Base-by-base conservation (phyloP, 495 filamentous ascomycete species). In the Rostrohypoxylon terebratum region DNA sequence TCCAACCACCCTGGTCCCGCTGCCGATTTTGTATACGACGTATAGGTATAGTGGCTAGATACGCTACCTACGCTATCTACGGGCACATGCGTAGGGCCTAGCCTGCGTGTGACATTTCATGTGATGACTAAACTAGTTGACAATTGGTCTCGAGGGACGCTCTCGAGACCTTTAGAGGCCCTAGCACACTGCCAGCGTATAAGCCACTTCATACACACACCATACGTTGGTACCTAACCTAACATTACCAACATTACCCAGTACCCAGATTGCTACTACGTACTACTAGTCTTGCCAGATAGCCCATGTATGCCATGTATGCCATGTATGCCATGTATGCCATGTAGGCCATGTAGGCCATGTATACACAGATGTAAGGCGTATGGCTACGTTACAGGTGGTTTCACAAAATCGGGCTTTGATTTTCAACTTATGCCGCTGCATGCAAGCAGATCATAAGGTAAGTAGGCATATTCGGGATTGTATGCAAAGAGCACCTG, bases 61-160 rank as follows among this genome's bases (percentile, higher is more conserved):
- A 25, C 60, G 28, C 13, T 51, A 7, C n/a, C 3, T 28, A 28
- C 28, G 28, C 28, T 28, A 28, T 28, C 3, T 5, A 28, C 28
- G 28, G n/a, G n/a, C 28, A 28, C 28, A 28, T 28, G 28, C 28
- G 16, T 18, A 44, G 51, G 10, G 16, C n/a, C 45, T 48, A 23
- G 47, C 18, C 33, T 50, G 16, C 33, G 2, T 38, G 13, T 40
- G 33, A 48, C 50, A 33, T 60, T 58, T 47, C 68, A 59, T 70
- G 60, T 63, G 68, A 70, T 65, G 68, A 70, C 68, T 70, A 60
- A 69, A 68, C 47, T 68, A 58, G 62, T 69, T 54, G 48, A 20
- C 33, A 4, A 69, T 63, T 58, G 34, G 51, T 28, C 28, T 28
- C 28, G 28, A 28, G 28, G 28, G 28, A 28, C 3, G 42, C 31